phyloP scores from a whole-genome alignment of 2,329 filamentous ascomycete species.

The Pyricularia grisea region DNA sequence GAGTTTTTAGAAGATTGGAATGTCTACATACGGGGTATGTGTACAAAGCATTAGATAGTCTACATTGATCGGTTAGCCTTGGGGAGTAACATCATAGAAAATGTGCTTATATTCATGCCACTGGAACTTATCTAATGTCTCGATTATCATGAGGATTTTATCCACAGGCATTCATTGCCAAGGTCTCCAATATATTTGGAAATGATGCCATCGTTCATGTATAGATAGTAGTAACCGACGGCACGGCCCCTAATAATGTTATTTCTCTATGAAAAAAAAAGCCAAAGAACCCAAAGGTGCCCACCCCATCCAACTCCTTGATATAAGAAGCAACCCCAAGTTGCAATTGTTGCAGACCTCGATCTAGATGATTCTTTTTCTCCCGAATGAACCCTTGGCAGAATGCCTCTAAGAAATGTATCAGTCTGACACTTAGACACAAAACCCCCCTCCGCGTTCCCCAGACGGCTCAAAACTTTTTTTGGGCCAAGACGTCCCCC shows the following conservation, averaged over 20 bases:
- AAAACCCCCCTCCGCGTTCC: not conserved
- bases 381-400: not conserved
- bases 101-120: not conserved
- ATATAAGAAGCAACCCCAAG: not conserved
- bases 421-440: not conserved
- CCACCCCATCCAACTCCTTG: not conserved
- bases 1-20: not conserved
- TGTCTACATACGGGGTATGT: not conserved
- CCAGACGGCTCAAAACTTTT: not conserved
- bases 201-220: not conserved
- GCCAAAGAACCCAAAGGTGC: not conserved
- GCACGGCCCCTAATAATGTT: not conserved
- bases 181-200: not conserved
- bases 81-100: not conserved
- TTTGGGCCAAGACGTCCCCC: not conserved
- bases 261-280: not conserved
- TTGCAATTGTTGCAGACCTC: not conserved
- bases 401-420: not conserved
- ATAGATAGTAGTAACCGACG: not conserved
- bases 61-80: not conserved
- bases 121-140: not conserved
- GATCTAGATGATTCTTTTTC: not conserved
- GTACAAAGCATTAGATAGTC: not conserved
- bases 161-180: not conserved
- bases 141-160: not conserved